phyloP scores from a whole-genome alignment of 129 eudicot species.

The Tagetes erecta region DNA sequence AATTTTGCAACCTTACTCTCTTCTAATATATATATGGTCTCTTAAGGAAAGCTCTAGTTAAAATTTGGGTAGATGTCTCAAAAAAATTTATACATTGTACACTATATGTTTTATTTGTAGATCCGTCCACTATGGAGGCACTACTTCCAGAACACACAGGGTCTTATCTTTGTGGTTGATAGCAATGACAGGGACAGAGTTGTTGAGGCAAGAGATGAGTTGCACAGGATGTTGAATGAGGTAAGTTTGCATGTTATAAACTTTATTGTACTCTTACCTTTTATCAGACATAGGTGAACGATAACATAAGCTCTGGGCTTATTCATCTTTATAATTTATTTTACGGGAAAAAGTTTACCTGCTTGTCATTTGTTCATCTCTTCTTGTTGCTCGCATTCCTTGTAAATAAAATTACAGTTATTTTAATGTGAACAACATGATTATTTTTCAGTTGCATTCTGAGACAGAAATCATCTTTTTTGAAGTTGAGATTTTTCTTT shows the following conservation, averaged over 20 bases:
- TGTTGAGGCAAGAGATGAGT: conserved; percentile 78
- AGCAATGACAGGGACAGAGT: conserved; percentile 87
- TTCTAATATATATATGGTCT: background rate
- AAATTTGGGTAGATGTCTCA: background rate
- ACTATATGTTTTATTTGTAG: conserved; percentile 37
- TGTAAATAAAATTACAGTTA: background rate
- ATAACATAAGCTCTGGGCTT: background rate
- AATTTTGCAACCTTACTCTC: background rate
- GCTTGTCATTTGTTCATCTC: conserved; percentile 1
- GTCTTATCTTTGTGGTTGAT: conserved; percentile 85
- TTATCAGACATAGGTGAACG: background rate
- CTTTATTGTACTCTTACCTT: background rate
- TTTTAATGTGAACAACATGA: background rate
- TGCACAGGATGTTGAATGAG: conserved; percentile 89
- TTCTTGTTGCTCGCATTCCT: conserved; percentile 1
- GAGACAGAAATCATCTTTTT: background rate
- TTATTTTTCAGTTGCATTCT: conserved; percentile 6
- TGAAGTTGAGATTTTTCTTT: background rate
- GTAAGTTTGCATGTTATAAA: conserved; percentile 28
- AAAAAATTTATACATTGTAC: background rate
- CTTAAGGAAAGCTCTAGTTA: background rate
- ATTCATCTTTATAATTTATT: background rate
- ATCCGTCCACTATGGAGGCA: conserved; percentile 91
- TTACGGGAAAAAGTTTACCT: background rate
- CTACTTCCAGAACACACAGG: conserved; percentile 81